These are phyloP conservation scores for Chloranthus sessilifolius DNA, from an alignment of 164 flowering plant genomes.

Conservation along the genomic window DNA sequence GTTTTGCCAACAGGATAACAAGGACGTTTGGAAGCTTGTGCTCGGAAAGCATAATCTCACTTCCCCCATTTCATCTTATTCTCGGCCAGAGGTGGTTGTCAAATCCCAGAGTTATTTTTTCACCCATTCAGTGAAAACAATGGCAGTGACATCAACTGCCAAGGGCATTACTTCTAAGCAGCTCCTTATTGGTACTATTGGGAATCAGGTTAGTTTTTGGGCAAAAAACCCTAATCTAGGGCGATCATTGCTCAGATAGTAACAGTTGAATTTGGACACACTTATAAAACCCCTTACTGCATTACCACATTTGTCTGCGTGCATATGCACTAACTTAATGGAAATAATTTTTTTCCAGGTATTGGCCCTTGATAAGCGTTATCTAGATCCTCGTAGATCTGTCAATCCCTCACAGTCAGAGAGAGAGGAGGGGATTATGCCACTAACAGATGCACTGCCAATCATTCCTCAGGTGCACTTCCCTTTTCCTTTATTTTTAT, in stretches of 20 bases:
- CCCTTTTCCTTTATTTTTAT: slow-evolving; percentile 4
- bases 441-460: slow-evolving; percentile 88
- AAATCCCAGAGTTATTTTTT: slow-evolving; percentile 90
- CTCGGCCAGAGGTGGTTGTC: slow-evolving; percentile 76
- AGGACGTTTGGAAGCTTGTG: slow-evolving; percentile 82
- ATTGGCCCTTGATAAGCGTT: slow-evolving; percentile 91
- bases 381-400: slow-evolving; percentile 83
- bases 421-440: slow-evolving; percentile 87
- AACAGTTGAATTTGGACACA: neutral
- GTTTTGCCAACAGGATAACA: slow-evolving; percentile 62
- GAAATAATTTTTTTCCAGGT: slow-evolving; percentile 38
- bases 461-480: slow-evolving; percentile 84
- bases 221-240: neutral
- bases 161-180: slow-evolving; percentile 98
- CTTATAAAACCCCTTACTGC: too few species aligned
- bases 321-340: slow-evolving; percentile 1
- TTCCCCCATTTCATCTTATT: slow-evolving; percentile 77
- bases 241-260: too few species aligned
- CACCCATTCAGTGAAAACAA: slow-evolving; percentile 80
- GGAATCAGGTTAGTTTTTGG: slow-evolving; percentile 91
- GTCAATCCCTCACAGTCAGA: slow-evolving; percentile 77
- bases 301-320: neutral
- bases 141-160: slow-evolving; percentile 81
- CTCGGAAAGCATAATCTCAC: slow-evolving; percentile 95
- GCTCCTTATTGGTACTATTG: slow-evolving; percentile 90